Evolutionary conservation across 2,329 filamentous ascomycete species (phyloP).

Genomic region (Apiospora marii): DNA sequence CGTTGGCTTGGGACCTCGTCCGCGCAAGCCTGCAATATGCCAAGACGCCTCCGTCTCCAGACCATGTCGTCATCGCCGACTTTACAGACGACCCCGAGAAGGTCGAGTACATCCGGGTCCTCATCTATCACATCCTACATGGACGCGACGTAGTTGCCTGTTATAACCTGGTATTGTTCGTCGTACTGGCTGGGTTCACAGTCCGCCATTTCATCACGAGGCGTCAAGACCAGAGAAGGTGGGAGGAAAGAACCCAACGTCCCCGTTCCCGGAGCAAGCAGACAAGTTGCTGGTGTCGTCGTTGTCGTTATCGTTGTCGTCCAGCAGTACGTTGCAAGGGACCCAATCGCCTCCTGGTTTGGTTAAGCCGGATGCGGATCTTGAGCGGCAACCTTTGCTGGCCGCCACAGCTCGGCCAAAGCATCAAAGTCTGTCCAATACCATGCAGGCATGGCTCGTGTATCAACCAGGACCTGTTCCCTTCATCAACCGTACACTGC

Average conservation of each 20-base stretch:
- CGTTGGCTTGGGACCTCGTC: slow-evolving; percentile 34
- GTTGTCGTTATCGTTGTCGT: slow-evolving; percentile 37
- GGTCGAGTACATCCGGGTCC: slow-evolving; percentile 43
- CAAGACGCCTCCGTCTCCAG: slow-evolving; percentile 28
- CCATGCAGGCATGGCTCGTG: slow-evolving; percentile 47
- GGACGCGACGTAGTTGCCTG: slow-evolving; percentile 43
- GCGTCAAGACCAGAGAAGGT: slow-evolving; percentile 5
- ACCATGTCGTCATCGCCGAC: slow-evolving; percentile 24
- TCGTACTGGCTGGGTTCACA: slow-evolving; percentile 40
- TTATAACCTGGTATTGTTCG: slow-evolving; percentile 46
- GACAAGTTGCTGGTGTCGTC: slow-evolving; percentile 30
- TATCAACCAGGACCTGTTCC: slow-evolving; percentile 66
- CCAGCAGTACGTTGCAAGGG: slow-evolving; percentile 44
- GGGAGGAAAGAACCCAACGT: slow-evolving; percentile 22
- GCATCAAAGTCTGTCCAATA: not conserved
- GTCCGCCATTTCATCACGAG: slow-evolving; percentile 36
- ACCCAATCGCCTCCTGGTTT: slow-evolving; percentile 35
- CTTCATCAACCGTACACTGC: slow-evolving; percentile 63
- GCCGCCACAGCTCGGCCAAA: slow-evolving; percentile 1
- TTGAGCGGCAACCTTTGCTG: slow-evolving; percentile 48
- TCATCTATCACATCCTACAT: slow-evolving; percentile 43
- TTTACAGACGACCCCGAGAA: slow-evolving; percentile 42
- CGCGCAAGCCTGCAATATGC: slow-evolving; percentile 34
- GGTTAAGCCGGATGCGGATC: slow-evolving; percentile 39
- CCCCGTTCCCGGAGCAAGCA: slow-evolving; percentile 17